Evolutionary conservation across 2,329 filamentous ascomycete species (phyloP), one percentile per base, ranked within the genome.

Genomic region (Arthroderma sp.): DNA sequence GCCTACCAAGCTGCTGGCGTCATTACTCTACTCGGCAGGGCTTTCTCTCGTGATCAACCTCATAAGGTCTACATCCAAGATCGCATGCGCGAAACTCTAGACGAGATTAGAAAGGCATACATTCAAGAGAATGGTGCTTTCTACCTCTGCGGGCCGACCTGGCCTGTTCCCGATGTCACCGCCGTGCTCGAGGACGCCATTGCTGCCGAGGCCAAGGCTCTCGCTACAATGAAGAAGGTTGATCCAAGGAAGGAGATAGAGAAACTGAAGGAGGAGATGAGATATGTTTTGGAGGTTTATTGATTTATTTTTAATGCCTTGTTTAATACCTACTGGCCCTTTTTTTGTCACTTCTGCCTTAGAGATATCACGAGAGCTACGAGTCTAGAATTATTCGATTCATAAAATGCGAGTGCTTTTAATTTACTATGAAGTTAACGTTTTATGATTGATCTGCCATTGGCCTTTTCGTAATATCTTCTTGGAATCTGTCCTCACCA

Each of bases 1-100:
- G 91, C 91, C 0, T 98, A 98, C 68, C 78, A 91, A 60, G 89
- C 88, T 49, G 87, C 91, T 0, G 91, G 91, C 42, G 86, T 98
- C 56, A 88, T 98, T 62, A 98, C 91, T 0, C 76, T 94, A 36
- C 78, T 98, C 42, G 91, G 91, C 43, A 80, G 86, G 42, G 91
- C 91, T 37, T 98, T 98, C 74, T 94, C 86, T 48, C 83, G 91
- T 62, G 91, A 98, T 62, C 91, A 98, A 74, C 83, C 86, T 10
- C 75, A 95, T 71, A 98, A 98, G 80, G 94, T 98, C 53, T 98
- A 98, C 68, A 98, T 98, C 60, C 91, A 98, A 72, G 91, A 98
- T 64, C 79, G 88, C 53, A 98, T 98, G 91, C 75, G 91, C 47
- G 75, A 96, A 75, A 86, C 82, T 0, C 68, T 96, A 48, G 68